These are phyloP conservation scores for Chaetothyriales sp. DNA, from an alignment of 2,329 filamentous ascomycete species.

Conservation along the genomic window DNA sequence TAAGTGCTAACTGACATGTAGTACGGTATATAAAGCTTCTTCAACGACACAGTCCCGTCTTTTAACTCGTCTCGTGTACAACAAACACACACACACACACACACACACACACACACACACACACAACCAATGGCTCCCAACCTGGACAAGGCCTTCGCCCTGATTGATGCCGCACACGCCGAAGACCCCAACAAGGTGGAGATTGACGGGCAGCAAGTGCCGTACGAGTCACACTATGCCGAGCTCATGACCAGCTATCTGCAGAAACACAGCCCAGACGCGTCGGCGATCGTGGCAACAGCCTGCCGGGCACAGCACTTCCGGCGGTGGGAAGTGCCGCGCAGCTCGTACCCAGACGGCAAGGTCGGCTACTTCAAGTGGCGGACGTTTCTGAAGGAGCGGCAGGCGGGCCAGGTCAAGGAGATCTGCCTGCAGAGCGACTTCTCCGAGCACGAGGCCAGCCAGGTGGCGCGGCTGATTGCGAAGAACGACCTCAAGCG, in stretches of 20 bases:
- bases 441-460: conserved; percentile 39
- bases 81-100: too few species aligned
- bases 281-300: conserved; percentile 53
- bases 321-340: conserved; percentile 69
- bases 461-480: conserved; percentile 54
- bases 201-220: conserved; percentile 33
- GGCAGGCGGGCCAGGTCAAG: conserved; percentile 48
- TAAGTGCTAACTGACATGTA: too few species aligned
- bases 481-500: conserved; percentile 58
- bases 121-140: conserved; percentile 13
- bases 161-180: conserved; percentile 60
- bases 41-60: too few species aligned
- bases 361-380: conserved; percentile 65
- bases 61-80: too few species aligned
- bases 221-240: conserved; percentile 74
- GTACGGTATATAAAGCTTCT: too few species aligned
- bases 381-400: conserved; percentile 58
- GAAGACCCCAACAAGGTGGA: conserved; percentile 47
- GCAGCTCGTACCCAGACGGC: conserved; percentile 56
- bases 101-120: too few species aligned
- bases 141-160: conserved; percentile 37
- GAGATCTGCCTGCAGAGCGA: conserved; percentile 39
- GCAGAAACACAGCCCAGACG: conserved; percentile 40
- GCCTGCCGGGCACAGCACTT: conserved; percentile 78
- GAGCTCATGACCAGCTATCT: conserved; percentile 66